Percentiles rank a stretch among this genome's conserved stretches.
Evolutionary conservation across 805 yeast species (phyloP).

Genomic region (Candida chauliodis): DNA sequence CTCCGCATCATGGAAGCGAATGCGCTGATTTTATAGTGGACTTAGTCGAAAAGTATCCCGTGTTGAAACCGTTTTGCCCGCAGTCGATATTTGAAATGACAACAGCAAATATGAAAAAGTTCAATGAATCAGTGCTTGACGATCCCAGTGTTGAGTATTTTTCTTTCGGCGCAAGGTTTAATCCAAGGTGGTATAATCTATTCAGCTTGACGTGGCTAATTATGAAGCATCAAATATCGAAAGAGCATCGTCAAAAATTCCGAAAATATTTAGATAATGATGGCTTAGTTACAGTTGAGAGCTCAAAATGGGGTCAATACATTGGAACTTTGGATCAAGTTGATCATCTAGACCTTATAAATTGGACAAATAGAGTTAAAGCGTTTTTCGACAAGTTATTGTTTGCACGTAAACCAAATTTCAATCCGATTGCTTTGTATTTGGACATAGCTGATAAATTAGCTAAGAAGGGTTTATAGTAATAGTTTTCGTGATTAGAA

Average conservation of each 20-base stretch:
- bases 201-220: slow-evolving; percentile 65
- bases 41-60: slow-evolving; percentile 18
- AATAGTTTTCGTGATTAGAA: slow-evolving; percentile 33
- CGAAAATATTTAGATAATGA: slow-evolving; percentile 57
- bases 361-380: slow-evolving; percentile 64
- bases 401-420: slow-evolving; percentile 35
- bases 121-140: slow-evolving; percentile 52
- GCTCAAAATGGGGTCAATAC: slow-evolving; percentile 82
- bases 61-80: slow-evolving; percentile 21
- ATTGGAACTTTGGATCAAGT: slow-evolving; percentile 73
- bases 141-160: slow-evolving; percentile 66
- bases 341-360: slow-evolving; percentile 83
- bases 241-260: slow-evolving; percentile 7
- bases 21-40: slow-evolving; percentile 68
- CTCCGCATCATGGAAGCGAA: slow-evolving; percentile 87
- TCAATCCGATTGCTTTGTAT: slow-evolving; percentile 68
- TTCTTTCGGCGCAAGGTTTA: slow-evolving; percentile 77
- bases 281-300: slow-evolving; percentile 77
- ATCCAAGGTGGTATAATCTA: slow-evolving; percentile 58
- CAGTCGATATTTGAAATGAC: slow-evolving; percentile 61
- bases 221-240: slow-evolving; percentile 32
- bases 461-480: slow-evolving; percentile 50
- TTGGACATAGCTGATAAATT: slow-evolving; percentile 62
- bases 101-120: slow-evolving; percentile 45
- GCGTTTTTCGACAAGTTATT: slow-evolving; percentile 28